Conservation (phyloP, 192 early-diverging fungal species). For the Coemansia sp. region DNA sequence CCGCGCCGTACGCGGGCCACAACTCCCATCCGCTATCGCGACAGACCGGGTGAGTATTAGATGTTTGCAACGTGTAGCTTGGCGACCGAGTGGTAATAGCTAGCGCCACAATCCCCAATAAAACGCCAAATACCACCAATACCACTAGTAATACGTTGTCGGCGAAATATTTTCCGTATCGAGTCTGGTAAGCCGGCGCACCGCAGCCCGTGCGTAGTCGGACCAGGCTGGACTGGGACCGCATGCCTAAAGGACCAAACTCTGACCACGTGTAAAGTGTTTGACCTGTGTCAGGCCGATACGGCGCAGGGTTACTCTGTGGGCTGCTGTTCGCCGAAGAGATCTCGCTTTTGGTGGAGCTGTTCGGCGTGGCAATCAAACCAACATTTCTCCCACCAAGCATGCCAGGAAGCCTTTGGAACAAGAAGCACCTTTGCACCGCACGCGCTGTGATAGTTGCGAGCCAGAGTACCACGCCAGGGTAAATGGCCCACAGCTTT, state of each 20-base stretch:
- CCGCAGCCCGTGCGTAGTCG: neutral
- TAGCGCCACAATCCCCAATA: slow-evolving; percentile 16
- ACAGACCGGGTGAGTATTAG: slow-evolving; percentile 14
- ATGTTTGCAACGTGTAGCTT: neutral
- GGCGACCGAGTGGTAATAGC: slow-evolving; percentile 12
- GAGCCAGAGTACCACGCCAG: slow-evolving; percentile 40
- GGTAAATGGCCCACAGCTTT: slow-evolving; percentile 38
- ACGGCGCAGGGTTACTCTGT: neutral
- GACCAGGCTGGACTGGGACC: slow-evolving; percentile 4
- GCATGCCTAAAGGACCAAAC: slow-evolving; percentile 5
- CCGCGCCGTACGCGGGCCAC: slow-evolving; percentile 40
- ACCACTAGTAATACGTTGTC: slow-evolving; percentile 8
- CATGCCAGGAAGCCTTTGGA: neutral
- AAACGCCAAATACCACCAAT: slow-evolving; percentile 8
- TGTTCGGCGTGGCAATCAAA: slow-evolving; percentile 5
- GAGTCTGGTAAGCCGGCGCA: neutral
- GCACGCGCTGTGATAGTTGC: slow-evolving; percentile 24
- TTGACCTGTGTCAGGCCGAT: slow-evolving; percentile 17
- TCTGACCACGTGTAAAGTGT: slow-evolving; percentile 32
- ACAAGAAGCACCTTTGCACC: slow-evolving; percentile 20
- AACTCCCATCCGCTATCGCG: slow-evolving; percentile 28
- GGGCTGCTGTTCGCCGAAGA: neutral
- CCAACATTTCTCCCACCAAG: neutral
- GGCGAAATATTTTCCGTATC: slow-evolving; percentile 13
- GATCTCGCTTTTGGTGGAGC: neutral